Evolutionary conservation across 1,284 basidiomycete species (phyloP).

Genomic region (Stygiomarasmius scandens): DNA sequence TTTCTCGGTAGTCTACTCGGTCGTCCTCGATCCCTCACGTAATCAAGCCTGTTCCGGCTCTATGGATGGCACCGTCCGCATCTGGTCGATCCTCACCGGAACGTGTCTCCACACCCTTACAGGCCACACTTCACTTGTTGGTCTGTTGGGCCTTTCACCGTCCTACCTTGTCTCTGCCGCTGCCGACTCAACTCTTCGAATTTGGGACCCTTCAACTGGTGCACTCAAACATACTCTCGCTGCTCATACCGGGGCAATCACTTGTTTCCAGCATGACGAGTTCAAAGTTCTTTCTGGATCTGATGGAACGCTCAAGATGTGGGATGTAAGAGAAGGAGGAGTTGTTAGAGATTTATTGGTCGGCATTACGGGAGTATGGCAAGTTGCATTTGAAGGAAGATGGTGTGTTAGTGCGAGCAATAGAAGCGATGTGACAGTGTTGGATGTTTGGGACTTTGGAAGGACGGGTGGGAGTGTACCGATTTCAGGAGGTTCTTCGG

Average conservation of each 20-base stretch:
- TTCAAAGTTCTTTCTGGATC: slow-evolving; percentile 93
- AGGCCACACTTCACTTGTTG: slow-evolving; percentile 89
- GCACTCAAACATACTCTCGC: slow-evolving; percentile 74
- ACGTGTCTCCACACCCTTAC: slow-evolving; percentile 78
- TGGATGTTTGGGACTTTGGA: slow-evolving; percentile 89
- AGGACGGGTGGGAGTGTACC: no score
- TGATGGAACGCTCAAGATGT: slow-evolving; percentile 96
- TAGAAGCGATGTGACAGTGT: slow-evolving; percentile 72
- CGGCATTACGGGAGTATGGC: slow-evolving; percentile 92
- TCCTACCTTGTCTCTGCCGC: slow-evolving; percentile 91
- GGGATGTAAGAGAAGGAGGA: slow-evolving; percentile 87
- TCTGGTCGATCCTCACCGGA: slow-evolving; percentile 87
- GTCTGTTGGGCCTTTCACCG: slow-evolving; percentile 84
- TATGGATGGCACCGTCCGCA: slow-evolving; percentile 93
- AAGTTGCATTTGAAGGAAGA: slow-evolving; percentile 89
- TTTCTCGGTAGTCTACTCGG: not conserved
- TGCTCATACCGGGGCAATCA: slow-evolving; percentile 92
- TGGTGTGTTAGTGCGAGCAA: slow-evolving; percentile 94
- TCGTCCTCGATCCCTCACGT: slow-evolving; percentile 49
- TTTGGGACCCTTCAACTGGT: slow-evolving; percentile 89
- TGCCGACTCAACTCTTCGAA: slow-evolving; percentile 88
- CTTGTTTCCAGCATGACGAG: slow-evolving; percentile 97
- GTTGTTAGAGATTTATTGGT: slow-evolving; percentile 86
- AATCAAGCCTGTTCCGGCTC: slow-evolving; percentile 92
- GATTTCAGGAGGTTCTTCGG: no score